Base-by-base conservation (phyloP, 2,329 filamentous ascomycete genomes). In the Neospermospora avenae region DNA sequence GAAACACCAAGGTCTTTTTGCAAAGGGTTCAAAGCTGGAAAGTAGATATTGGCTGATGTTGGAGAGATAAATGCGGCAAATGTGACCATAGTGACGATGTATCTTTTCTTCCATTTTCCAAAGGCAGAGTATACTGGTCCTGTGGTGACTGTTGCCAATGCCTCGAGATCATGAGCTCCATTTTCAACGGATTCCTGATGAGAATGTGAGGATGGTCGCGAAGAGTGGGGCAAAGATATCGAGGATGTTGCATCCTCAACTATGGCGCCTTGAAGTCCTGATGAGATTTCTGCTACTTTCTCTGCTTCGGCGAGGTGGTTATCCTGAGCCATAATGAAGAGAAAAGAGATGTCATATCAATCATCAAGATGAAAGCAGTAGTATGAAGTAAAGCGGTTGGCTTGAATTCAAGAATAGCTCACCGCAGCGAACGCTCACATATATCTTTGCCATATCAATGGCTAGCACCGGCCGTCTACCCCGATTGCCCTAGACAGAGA, bases 21-120 rank as follows among this genome's bases (percentile, higher is more conserved):
- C 11, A 80, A 72, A 16, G 70, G 66, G 39, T 69, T 69, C 34
- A 72, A 59, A n/a, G 70, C 70, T 22, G 70, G 70, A 18, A 72
- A 72, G 35, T 72, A 72, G 13, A 72, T 72, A 48, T 71, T 72
- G 2, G 70, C 69, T n/a, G 69, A 71, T 7, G 69, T 71, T 2
- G 70, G 70, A 8, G 69, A 71, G 22, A 71, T 62, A 57, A 67
- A 79, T 69, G 41, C 72, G 71, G 16, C 76, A 76, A 34, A 77
- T 68, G 61, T 78, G 39, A 63, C 80, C 78, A 86, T 80, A 53
- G 72, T 67, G 35, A 81, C 75, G 60, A 86, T 80, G 75, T 80
- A 84, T 65, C 75, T 71, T 69, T 79, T 84, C 65, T 72, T 64
- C 65, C 65, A 66, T n/a, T 39, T 59, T 16, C 65, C 59, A 52